phyloP scores from a whole-genome alignment of 768 basidiomycete genomes.

The Lentinula sp. region DNA sequence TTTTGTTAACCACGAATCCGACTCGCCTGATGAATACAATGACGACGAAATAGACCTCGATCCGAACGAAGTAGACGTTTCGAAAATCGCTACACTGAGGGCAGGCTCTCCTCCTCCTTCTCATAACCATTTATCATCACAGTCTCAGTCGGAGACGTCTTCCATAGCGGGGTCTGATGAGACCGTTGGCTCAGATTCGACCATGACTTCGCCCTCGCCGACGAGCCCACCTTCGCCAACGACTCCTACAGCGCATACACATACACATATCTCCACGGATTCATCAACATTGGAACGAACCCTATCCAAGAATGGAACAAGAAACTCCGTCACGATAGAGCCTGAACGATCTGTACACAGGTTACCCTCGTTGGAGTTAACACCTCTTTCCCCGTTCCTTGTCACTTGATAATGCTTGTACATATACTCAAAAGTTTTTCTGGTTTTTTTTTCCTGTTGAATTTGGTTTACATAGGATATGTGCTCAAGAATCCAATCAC shows the following conservation, averaged over 20 bases:
- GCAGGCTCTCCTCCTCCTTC: neutral
- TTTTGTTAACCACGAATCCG: neutral
- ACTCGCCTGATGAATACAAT: neutral
- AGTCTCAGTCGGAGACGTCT: neutral
- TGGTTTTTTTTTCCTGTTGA: neutral
- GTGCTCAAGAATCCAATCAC: neutral
- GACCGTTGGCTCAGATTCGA: conserved; percentile 22
- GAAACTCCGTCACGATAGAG: neutral
- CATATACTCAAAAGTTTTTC: neutral
- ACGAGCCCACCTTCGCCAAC: neutral
- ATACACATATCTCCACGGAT: neutral
- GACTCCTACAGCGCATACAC: neutral
- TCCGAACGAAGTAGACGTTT: neutral
- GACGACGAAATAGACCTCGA: neutral
- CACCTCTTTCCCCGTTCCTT: neutral
- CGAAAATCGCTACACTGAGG: neutral
- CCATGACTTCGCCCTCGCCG: conserved; percentile 59
- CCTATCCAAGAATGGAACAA: neutral
- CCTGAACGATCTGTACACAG: neutral
- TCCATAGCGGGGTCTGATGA: neutral
- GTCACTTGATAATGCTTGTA: neutral
- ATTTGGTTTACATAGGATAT: neutral
- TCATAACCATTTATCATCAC: neutral
- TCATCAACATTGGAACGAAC: neutral
- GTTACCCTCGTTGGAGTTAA: neutral